phyloP scores from a whole-genome alignment of 2,329 filamentous ascomycete genomes.

The Conoideocrella luteorostrata region DNA sequence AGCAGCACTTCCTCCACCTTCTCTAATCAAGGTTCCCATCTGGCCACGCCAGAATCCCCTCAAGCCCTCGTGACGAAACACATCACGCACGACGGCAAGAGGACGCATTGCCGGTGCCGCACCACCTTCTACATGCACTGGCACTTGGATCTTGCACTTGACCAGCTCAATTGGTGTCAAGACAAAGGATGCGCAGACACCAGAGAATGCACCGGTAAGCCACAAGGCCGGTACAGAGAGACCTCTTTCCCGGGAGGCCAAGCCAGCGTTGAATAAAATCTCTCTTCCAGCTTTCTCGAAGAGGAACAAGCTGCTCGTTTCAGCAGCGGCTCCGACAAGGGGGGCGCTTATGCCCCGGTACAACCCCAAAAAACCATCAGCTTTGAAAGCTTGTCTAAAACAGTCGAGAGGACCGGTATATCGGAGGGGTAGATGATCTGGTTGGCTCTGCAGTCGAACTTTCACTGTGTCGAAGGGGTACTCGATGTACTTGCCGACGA shows the following conservation, averaged over 20 bases:
- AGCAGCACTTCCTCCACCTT: constrained; percentile 85
- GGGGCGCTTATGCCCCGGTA: constrained; percentile 93
- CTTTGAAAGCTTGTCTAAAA: constrained; percentile 76
- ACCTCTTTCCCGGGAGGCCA: constrained; percentile 45
- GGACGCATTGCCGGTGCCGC: constrained; percentile 51
- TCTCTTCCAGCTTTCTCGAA: constrained; percentile 74
- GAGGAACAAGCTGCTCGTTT: constrained; percentile 89
- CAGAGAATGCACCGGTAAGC: constrained; percentile 77
- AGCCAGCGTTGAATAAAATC: constrained; percentile 48
- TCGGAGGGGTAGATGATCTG: constrained; percentile 70
- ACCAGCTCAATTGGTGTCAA: constrained; percentile 94
- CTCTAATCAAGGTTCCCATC: constrained; percentile 84
- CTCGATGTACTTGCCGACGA: constrained; percentile 92
- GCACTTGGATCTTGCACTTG: constrained; percentile 97
- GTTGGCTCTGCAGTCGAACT: constrained; percentile 93
- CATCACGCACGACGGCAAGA: constrained; percentile 64
- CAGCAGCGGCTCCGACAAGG: constrained; percentile 81
- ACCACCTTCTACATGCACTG: constrained; percentile 34
- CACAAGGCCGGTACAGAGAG: constrained; percentile 72
- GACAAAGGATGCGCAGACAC: constrained; percentile 81
- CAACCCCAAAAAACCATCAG: constrained; percentile 72
- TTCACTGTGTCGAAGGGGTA: constrained; percentile 99
- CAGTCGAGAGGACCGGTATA: constrained; percentile 89
- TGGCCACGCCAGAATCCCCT: constrained; percentile 93
- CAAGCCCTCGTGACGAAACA: constrained; percentile 78